Evolutionary conservation across 163 green algal genomes (phyloP), one percentile per base, ranked within the genome.

Genomic region (Coccomyxa subellipsoidea): DNA sequence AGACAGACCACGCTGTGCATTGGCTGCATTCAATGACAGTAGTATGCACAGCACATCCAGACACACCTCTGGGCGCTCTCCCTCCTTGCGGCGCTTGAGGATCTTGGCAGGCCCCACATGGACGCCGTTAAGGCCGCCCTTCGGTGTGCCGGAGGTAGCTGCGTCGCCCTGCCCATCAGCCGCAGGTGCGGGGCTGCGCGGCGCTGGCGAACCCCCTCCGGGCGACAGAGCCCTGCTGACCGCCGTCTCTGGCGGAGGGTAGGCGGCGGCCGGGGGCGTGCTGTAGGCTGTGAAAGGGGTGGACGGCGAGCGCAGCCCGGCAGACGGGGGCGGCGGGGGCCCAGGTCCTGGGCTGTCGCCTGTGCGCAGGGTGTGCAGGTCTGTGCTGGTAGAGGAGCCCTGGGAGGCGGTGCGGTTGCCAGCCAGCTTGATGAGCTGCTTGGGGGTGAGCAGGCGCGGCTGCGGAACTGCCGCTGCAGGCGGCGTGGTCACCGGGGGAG

Each of bases 371-470:
- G 15, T 59, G 47, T 59, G 47, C 77, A 73, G 31, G 32, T 75
- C n/a, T 35, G 53, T 15, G 23, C 25, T 40, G 47, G 40, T 23
- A 7, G 38, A 80, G 39, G n/a, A 80, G 39, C 18, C 29, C 27
- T 34, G 70, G 32, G 70, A 77, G 70, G 27, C 70, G 15, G 32
- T 1, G 75, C 75, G 75, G 27, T 21, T 37, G 27, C 31, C 75
- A 8, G 54, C 54, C 36, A 69, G 66, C 34, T 70, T 40, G 6
- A 85, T 82, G 10, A 93, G 83, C 72, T 91, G 84, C 8, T 81
- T 88, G 29, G 89, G 89, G 6, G 90, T 93, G 35, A 94, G 83
- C 38, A 93, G 83, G n/a, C 70, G 78, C 23, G 83, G 84, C 38
- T 80, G 82, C 80, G 69, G 66, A 39, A 83, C 73, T 39, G 70